These are phyloP conservation scores for Barnettozyma sucrosica DNA, from an alignment of 805 yeast species.

Conservation along the genomic window DNA sequence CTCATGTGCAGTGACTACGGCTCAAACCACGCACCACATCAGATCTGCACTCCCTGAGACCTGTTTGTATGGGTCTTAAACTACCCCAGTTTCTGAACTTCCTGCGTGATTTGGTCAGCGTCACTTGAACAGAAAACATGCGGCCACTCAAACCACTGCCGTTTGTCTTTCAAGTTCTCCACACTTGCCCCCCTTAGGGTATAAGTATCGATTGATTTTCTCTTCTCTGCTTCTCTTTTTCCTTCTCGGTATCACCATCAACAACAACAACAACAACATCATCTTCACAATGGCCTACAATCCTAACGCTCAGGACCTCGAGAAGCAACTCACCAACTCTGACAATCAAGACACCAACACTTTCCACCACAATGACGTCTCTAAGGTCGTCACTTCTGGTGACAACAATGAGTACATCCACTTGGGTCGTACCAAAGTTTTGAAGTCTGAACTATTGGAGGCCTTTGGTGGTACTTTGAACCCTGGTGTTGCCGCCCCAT, in stretches of 20 bases:
- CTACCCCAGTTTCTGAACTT: not conserved
- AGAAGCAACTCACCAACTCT: constrained; percentile 17
- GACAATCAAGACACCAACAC: constrained; percentile 19
- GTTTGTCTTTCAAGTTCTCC: not conserved
- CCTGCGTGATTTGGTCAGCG: constrained; percentile 2
- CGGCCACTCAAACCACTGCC: not conserved
- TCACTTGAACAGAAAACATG: not conserved
- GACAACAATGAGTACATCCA: constrained; percentile 58
- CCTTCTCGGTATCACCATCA: not conserved
- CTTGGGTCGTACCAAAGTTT: constrained; percentile 68
- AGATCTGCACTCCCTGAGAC: not conserved
- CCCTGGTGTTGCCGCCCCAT: constrained; percentile 58
- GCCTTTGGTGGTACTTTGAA: constrained; percentile 84
- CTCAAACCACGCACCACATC: not conserved
- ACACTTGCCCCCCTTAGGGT: not conserved
- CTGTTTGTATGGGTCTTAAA: not conserved
- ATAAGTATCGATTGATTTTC: not conserved
- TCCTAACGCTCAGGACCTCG: constrained; percentile 15
- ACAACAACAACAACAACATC: too few relatives aligned
- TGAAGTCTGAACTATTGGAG: constrained; percentile 48
- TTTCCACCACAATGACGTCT: constrained; percentile 12
- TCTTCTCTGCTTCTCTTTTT: not conserved
- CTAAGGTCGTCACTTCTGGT: constrained; percentile 32
- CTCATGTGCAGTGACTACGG: not conserved
- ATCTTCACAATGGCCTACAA: not conserved